Conservation (phyloP, 1,139 yeast genomes). For the Pichia sp. region DNA sequence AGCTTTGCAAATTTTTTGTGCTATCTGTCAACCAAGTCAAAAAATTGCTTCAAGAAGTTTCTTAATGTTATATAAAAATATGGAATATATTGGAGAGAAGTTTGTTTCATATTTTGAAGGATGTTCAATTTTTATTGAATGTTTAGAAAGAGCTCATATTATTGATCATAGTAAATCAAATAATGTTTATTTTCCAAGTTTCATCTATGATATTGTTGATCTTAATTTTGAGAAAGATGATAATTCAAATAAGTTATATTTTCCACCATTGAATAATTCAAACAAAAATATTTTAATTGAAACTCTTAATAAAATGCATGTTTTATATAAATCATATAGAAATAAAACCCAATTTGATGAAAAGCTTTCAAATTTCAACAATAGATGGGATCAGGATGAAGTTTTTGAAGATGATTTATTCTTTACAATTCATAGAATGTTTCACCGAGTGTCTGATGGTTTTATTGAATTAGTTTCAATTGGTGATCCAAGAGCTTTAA, state of each 20-base stretch:
- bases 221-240: slow-evolving; percentile 11
- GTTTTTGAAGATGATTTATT: slow-evolving; percentile 20
- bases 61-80: slow-evolving; percentile 13
- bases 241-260: not conserved
- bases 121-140: slow-evolving; percentile 2
- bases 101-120: slow-evolving; percentile 2
- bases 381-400: slow-evolving; percentile 1
- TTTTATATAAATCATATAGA: not conserved
- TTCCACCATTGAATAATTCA: not conserved
- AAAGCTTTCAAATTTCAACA: not conserved
- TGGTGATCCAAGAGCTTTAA: slow-evolving; percentile 27
- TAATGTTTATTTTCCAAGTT: slow-evolving; percentile 22
- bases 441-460: slow-evolving; percentile 19
- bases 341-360: not conserved
- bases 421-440: slow-evolving; percentile 22
- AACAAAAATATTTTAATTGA: not conserved
- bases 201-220: slow-evolving; percentile 20
- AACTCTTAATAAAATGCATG: not conserved
- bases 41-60: slow-evolving; percentile 15
- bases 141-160: not conserved
- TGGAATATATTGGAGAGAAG: slow-evolving; percentile 7
- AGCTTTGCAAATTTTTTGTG: slow-evolving; percentile 15
- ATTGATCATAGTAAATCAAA: not conserved
- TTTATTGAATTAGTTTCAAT: slow-evolving; percentile 21
- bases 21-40: slow-evolving; percentile 16